These are phyloP conservation scores for Filosporella fistucella DNA, from an alignment of 495 filamentous ascomycete genomes.

Conservation along the genomic window DNA sequence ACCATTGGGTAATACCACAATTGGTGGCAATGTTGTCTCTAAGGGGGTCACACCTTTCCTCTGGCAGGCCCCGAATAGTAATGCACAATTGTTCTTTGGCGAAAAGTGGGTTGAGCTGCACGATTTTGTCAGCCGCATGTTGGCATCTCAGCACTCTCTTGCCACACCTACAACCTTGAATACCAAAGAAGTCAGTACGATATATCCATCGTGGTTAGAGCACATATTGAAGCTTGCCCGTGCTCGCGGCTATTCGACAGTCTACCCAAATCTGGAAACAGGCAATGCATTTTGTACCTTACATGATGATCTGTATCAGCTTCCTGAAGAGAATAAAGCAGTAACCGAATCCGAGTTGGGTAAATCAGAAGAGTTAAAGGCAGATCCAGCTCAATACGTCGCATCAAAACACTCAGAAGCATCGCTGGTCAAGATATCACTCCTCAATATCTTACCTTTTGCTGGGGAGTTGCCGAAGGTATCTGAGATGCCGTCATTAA, in stretches of 20 bases:
- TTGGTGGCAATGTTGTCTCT: slow-evolving; percentile 17
- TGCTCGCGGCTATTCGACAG: slow-evolving; percentile 64
- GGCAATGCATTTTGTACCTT: slow-evolving; percentile 54
- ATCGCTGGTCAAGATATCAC: slow-evolving; percentile 12
- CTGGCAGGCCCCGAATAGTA: slow-evolving; percentile 77
- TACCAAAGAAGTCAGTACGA: slow-evolving; percentile 49
- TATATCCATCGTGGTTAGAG: slow-evolving; percentile 74
- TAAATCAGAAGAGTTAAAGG: slow-evolving; percentile 13
- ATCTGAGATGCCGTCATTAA: slow-evolving; percentile 16
- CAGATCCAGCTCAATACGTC: slow-evolving; percentile 19
- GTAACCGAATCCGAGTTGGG: slow-evolving; percentile 4
- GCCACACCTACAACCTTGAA: slow-evolving; percentile 27
- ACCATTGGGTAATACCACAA: slow-evolving; percentile 30
- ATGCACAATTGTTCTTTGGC: slow-evolving; percentile 75
- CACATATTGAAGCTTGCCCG: slow-evolving; percentile 68
- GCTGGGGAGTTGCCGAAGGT: slow-evolving; percentile 14
- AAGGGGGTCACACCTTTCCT: slow-evolving; percentile 50
- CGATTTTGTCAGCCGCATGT: slow-evolving; percentile 57
- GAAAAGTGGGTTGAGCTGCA: slow-evolving; percentile 82
- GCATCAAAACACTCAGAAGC: slow-evolving; percentile 17
- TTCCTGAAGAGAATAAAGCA: slow-evolving; percentile 61
- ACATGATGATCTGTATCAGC: slow-evolving; percentile 66
- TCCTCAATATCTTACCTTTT: slow-evolving; percentile 18
- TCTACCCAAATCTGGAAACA: slow-evolving; percentile 61
- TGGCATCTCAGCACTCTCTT: slow-evolving; percentile 37